phyloP scores from a whole-genome alignment of 2,329 filamentous ascomycete genomes.

The Tympanopsis confertula region DNA sequence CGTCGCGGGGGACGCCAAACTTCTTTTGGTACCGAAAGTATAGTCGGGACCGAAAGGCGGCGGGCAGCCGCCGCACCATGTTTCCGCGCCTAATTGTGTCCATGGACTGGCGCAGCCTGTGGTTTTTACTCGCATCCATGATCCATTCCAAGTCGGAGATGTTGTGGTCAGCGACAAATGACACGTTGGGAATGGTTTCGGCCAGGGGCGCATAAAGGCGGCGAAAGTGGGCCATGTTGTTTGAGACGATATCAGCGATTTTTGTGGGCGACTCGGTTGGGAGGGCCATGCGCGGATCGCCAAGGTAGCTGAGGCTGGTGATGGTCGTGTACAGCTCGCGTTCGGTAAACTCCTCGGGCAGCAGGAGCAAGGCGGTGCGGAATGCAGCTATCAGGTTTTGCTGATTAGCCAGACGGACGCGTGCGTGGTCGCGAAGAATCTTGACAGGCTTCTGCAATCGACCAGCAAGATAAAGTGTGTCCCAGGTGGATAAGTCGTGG shows the following conservation, averaged over 20 bases:
- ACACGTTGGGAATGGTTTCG: slow-evolving; percentile 77
- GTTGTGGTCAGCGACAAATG: slow-evolving; percentile 54
- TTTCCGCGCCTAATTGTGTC: slow-evolving; percentile 84
- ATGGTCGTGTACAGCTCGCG: slow-evolving; percentile 82
- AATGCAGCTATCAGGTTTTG: slow-evolving; percentile 88
- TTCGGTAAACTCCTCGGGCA: slow-evolving; percentile 77
- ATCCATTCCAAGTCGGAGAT: slow-evolving; percentile 52
- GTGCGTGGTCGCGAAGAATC: slow-evolving; percentile 86
- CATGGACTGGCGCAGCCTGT: slow-evolving; percentile 73
- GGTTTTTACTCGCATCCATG: slow-evolving; percentile 45
- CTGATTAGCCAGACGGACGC: slow-evolving; percentile 87
- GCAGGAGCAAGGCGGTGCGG: slow-evolving; percentile 75
- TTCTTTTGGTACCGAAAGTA: slow-evolving; percentile 95
- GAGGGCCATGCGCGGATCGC: slow-evolving; percentile 89
- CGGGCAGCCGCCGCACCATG: slow-evolving; percentile 87
- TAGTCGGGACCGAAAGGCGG: slow-evolving; percentile 73
- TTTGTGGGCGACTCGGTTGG: slow-evolving; percentile 86
- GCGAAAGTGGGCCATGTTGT: slow-evolving; percentile 85
- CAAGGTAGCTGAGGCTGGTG: slow-evolving; percentile 82
- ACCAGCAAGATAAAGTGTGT: slow-evolving; percentile 90
- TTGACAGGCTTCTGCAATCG: slow-evolving; percentile 96
- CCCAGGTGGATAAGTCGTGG: slow-evolving; percentile 77
- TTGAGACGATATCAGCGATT: slow-evolving; percentile 82
- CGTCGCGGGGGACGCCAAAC: slow-evolving; percentile 69
- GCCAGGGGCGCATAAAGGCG: slow-evolving; percentile 83